Conservation (phyloP, 768 basidiomycete genomes). For the Cystofilobasidium ferigula region DNA sequence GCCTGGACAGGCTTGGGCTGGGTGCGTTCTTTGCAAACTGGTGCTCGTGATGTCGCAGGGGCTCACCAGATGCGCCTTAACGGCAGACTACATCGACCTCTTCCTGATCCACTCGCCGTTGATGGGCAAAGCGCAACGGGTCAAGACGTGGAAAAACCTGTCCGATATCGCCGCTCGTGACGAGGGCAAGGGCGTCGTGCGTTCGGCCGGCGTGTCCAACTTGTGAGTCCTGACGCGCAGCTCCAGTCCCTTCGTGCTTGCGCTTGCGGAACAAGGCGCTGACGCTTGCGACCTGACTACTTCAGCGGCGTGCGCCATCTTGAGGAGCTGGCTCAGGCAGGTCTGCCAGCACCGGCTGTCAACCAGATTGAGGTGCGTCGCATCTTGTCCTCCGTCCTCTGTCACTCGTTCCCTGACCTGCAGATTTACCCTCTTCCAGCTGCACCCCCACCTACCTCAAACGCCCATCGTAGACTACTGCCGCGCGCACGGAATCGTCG, state of each 20-base stretch:
- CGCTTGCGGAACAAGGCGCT: background rate
- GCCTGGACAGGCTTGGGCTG: background rate
- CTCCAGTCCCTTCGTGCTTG: background rate
- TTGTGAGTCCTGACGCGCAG: conserved; percentile 40
- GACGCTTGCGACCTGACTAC: background rate
- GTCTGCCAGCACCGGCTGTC: conserved; percentile 56
- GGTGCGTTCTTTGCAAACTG: conserved; percentile 19
- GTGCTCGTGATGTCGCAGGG: conserved; percentile 26
- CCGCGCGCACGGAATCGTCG: conserved; percentile 21
- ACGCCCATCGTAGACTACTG: conserved; percentile 29
- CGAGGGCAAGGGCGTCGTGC: conserved; percentile 48
- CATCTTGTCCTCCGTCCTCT: background rate
- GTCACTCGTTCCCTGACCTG: background rate
- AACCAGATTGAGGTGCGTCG: conserved; percentile 66
- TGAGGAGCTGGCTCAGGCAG: conserved; percentile 57
- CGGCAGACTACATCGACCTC: conserved; percentile 55
- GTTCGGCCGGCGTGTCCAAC: conserved; percentile 68
- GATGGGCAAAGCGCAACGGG: conserved; percentile 52
- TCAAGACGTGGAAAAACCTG: conserved; percentile 63
- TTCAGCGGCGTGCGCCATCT: conserved; percentile 51
- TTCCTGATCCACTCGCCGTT: conserved; percentile 68
- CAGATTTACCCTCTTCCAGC: background rate
- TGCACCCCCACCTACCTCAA: conserved; percentile 27
- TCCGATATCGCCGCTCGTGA: conserved; percentile 46
- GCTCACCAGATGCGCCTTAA: conserved; percentile 3